A percentile compares a stretch with the other conserved stretches of the same genome.
phyloP scores from a whole-genome alignment of 495 filamentous ascomycete species.

The Lasiosphaeris hirsuta region DNA sequence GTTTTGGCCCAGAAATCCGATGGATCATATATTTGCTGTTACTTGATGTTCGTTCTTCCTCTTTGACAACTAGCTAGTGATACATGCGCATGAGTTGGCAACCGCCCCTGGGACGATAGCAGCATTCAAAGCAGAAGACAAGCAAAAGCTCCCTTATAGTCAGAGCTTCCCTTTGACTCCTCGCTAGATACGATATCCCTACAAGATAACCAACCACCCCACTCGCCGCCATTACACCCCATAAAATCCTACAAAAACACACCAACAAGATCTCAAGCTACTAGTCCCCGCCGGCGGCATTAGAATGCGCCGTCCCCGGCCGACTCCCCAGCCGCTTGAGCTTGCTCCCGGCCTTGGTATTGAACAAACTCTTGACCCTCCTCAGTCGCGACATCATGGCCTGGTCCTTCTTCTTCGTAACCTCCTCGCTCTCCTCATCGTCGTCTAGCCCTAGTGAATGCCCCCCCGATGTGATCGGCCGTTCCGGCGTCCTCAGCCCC shows the following conservation, averaged over 20 bases:
- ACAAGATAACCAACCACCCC: neutral
- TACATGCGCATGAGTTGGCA: too few relatives aligned
- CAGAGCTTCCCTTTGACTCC: too few relatives aligned
- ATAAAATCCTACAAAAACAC: neutral
- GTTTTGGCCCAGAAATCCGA: too few relatives aligned
- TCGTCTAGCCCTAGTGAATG: constrained; percentile 9
- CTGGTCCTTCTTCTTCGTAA: constrained; percentile 51
- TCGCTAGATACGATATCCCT: too few relatives aligned
- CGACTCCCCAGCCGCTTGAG: constrained; percentile 29
- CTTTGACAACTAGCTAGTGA: too few relatives aligned
- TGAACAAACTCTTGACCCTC: constrained; percentile 56
- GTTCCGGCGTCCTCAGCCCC: constrained; percentile 16
- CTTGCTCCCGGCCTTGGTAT: constrained; percentile 49
- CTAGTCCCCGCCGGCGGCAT: constrained; percentile 6
- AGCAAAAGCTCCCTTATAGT: too few relatives aligned
- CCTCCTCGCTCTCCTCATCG: constrained; percentile 38
- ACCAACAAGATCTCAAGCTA: neutral
- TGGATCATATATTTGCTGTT: too few relatives aligned
- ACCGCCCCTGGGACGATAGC: too few relatives aligned
- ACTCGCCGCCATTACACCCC: neutral
- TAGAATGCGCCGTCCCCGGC: constrained; percentile 30
- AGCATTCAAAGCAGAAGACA: too few relatives aligned
- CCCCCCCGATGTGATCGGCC: constrained; percentile 17
- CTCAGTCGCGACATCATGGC: constrained; percentile 52
- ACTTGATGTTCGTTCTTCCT: too few relatives aligned